phyloP scores from a whole-genome alignment of 2,329 filamentous ascomycete genomes.

The Fusarium graminum region DNA sequence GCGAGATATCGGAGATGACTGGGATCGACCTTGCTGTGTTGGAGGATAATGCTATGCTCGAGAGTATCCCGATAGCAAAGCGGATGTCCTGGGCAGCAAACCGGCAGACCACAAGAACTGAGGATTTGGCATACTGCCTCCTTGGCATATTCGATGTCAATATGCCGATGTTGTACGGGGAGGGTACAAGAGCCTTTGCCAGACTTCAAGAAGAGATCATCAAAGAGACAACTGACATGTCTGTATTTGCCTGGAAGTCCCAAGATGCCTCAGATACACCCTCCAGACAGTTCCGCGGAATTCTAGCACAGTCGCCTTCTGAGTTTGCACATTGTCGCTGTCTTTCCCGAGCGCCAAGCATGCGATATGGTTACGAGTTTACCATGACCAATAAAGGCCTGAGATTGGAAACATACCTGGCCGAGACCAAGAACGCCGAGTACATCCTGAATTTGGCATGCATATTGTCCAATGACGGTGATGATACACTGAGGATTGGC shows the following conservation, averaged over 20 bases:
- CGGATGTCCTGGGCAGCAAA: conserved; percentile 30
- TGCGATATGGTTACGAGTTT: background rate
- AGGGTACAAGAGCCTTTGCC: conserved; percentile 16
- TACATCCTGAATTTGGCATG: background rate
- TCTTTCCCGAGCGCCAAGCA: background rate
- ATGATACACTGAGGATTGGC: rapidly evolving
- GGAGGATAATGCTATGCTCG: background rate
- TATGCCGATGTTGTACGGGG: conserved; percentile 30
- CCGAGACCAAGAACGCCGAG: rapidly evolving
- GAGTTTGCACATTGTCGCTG: conserved; percentile 1
- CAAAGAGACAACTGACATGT: conserved; percentile 23
- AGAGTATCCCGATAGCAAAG: conserved; percentile 4
- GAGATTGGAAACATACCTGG: background rate
- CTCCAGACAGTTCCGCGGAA: background rate
- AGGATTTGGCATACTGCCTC: conserved; percentile 26
- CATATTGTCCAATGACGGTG: background rate
- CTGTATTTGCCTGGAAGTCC: conserved; percentile 24
- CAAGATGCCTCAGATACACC: background rate
- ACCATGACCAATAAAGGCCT: conserved; percentile 21
- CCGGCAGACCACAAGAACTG: conserved; percentile 9
- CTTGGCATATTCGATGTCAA: conserved; percentile 22
- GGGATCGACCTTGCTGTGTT: background rate
- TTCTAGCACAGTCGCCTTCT: background rate
- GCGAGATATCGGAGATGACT: background rate
- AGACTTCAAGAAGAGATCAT: conserved; percentile 32